Evolutionary conservation across 2,329 filamentous ascomycete species (phyloP).

Genomic region (Ophiostoma novo-ulmi): DNA sequence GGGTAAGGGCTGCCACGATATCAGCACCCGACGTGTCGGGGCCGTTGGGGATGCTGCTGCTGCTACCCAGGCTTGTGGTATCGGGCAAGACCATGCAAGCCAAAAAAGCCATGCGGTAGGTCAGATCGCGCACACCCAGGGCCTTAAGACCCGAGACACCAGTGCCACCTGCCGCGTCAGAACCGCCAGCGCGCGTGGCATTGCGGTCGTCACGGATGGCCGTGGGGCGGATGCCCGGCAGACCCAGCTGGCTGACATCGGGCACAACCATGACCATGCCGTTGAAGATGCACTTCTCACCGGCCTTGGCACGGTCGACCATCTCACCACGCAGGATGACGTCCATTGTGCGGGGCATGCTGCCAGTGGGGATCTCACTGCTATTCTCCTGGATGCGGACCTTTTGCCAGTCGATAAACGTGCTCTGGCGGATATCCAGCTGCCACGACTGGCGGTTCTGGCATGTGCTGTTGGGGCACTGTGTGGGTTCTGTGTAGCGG

Average conservation of each 20-base stretch:
- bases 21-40: conserved; percentile 67
- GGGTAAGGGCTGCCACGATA: conserved; percentile 77
- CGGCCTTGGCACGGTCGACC: conserved; percentile 93
- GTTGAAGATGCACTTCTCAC: conserved; percentile 97
- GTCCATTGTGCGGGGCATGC: conserved; percentile 97
- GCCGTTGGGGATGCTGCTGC: conserved; percentile 45
- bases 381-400: conserved; percentile 98
- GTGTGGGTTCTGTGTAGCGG: conserved; percentile 91
- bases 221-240: conserved; percentile 78
- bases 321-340: conserved; percentile 95
- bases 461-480: conserved; percentile 85
- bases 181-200: conserved; percentile 42
- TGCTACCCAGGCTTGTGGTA: conserved; percentile 70
- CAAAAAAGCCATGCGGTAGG: conserved; percentile 93
- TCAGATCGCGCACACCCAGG: conserved; percentile 88
- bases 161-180: conserved; percentile 72
- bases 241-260: conserved; percentile 88
- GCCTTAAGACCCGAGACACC: conserved; percentile 87
- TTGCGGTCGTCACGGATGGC: conserved; percentile 78
- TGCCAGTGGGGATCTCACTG: conserved; percentile 94
- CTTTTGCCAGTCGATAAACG: conserved; percentile 99
- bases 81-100: conserved; percentile 95
- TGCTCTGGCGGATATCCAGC: conserved; percentile 93
- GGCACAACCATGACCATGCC: conserved; percentile 94
- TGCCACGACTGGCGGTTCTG: conserved; percentile 91